Base-by-base conservation (phyloP, 2,329 filamentous ascomycete genomes). In the Trichophyton rubrum region DNA sequence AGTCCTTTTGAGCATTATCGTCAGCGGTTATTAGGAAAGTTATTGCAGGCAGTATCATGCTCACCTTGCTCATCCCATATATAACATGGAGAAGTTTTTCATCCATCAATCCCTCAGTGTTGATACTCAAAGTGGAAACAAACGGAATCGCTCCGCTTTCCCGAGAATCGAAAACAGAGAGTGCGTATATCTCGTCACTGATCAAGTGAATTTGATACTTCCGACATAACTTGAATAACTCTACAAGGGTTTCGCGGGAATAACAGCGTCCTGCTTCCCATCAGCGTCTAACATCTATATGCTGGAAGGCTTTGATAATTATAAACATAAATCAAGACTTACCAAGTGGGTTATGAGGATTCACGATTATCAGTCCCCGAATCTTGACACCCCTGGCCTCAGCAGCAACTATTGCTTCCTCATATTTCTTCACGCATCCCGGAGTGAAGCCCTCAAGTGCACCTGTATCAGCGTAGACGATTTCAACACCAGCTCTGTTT, bases 181-280 rank as follows among this genome's bases (percentile, higher is more conserved):
- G 66, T 1, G 80, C 82, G 65, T 84, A 84, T 43, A 85, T 79
- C 66, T 85, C 82, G 66, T 85, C 82, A 64, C 76, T 78, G 67
- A 84, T 75, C 41, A 84, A 70, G 64, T 84, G 80, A 9, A 83
- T 70, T 1, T 69, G 62, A 62, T 82, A 68, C 53, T 72, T 73
- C 41, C 78, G 69, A 64, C 80, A 82, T 56, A 83, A 71, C 6
- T 67, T 65, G 69, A 82, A 74, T n/a, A 81, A 71, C 5, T 70
- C 73, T 1, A 73, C 63, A 6, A 82, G 65, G 1, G 74, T 73
- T 8, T 71, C 66, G 2, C 68, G 68, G 3, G 78, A 65, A 63
- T 79, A 80, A 67, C 78, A 80, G 9, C 76, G 72, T 0, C 78
- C 78, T n/a, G 78, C 66, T 0, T 76, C 76, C 22, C 38, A 56